Base-by-base conservation (phyloP, 179 eudicot genomes). In the Silene coronaria region DNA sequence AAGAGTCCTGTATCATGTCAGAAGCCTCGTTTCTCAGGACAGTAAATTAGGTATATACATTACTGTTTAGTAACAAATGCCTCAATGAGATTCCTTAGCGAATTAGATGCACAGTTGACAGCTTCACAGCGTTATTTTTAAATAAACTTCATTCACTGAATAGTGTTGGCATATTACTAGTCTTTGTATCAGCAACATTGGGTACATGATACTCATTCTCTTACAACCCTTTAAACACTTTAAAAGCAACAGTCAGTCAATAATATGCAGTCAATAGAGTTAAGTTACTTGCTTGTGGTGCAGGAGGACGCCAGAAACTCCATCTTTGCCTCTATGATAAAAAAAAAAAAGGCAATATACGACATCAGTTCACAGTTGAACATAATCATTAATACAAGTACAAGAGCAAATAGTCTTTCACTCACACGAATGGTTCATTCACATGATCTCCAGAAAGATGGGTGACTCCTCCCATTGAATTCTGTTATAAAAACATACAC, bases 371-470 rank as follows among this genome's bases (percentile, higher is more conserved):
- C 19, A 30, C 23, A 23, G 26, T 63, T 42, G 72, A 70, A 22
- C 23, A 71, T 34, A 68, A 62, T 67, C 45, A 68, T 67, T 45
- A 28, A 32, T 14, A 71, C 22, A 67, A 64, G 27, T 19, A 80
- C 34, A 26, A 73, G n/a, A 73, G 48, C 34, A 82, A 27, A 36
- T 70, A 67, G 45, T 17, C 46, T 53, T n/a, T 19, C 38, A 81
- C 97, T 89, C 69, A 95, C 99, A 84, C 86, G 84, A 95, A 95
- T 75, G 99, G 97, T 80, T 91, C 99, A 75, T 96, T 96, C 66
- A 96, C 93, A 73, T 95, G 99, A 78, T 87, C 97, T 65, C 99
- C 99, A 32, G 97, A 87, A 55, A 93, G 85, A 82, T 93, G 99
- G 63, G 99, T 89, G 80, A 75, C 70, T 72, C 99, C 99, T 74